phyloP scores from a whole-genome alignment of 2,329 filamentous ascomycete genomes.

The Delphinella strobiligena region DNA sequence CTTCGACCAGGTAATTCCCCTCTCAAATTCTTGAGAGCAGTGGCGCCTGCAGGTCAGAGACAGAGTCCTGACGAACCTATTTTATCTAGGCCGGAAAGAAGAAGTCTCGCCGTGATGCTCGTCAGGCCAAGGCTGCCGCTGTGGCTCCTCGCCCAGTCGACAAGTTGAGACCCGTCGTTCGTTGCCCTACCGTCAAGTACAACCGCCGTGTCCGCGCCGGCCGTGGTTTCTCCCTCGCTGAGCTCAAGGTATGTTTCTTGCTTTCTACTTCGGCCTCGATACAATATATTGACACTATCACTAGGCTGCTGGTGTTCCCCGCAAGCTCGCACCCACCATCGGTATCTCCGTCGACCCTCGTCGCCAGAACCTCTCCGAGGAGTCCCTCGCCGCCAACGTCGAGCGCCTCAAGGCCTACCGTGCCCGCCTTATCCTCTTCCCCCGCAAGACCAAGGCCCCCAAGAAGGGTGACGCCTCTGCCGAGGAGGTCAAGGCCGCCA shows the following conservation, averaged over 20 bases:
- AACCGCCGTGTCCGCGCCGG: constrained; percentile 95
- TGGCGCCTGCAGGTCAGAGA: constrained; percentile 34
- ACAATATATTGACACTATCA: constrained; percentile 7
- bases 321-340: constrained; percentile 87
- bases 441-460: constrained; percentile 82
- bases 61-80: constrained; percentile 23
- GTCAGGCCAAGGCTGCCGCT: constrained; percentile 87
- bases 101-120: constrained; percentile 79
- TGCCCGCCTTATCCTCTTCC: constrained; percentile 92
- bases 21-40: constrained; percentile 37
- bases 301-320: constrained; percentile 88
- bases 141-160: constrained; percentile 95
- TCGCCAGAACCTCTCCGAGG: constrained; percentile 93
- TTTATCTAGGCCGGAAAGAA: constrained; percentile 78
- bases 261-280: not conserved
- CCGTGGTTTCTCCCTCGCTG: constrained; percentile 92
- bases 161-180: constrained; percentile 89
- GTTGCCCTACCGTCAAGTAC: constrained; percentile 95
- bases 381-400: constrained; percentile 89
- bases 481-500: constrained; percentile 65
- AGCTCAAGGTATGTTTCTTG: constrained; percentile 74
- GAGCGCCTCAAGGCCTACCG: constrained; percentile 97
- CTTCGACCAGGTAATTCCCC: constrained; percentile 92
- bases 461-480: constrained; percentile 86
- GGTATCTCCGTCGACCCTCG: constrained; percentile 94